Percentiles rank a stretch among this genome's conserved stretches.
These are phyloP conservation scores for Chlorella sp. DNA, from an alignment of 139 green algal genomes.

Conservation along the genomic window DNA sequence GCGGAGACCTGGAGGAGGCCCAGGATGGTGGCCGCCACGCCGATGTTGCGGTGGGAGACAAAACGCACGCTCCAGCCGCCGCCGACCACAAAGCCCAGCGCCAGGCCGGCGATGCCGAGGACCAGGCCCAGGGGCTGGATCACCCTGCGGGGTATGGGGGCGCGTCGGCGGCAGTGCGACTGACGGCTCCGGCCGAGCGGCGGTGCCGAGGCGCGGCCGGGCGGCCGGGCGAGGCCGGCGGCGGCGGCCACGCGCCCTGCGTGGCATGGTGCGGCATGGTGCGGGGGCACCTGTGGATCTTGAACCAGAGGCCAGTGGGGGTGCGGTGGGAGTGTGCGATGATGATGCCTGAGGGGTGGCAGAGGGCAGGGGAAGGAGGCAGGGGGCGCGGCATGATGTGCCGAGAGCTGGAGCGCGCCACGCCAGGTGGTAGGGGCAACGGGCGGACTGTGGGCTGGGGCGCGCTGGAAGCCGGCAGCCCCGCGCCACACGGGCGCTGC, in stretches of 20 bases:
- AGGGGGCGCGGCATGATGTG: too few relatives aligned
- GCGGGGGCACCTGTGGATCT: constrained; percentile 22
- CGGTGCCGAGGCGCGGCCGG: too few relatives aligned
- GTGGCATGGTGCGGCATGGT: too few relatives aligned
- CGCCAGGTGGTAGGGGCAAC: too few relatives aligned
- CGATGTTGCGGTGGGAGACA: constrained; percentile 21
- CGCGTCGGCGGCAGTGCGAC: neutral
- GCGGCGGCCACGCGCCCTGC: too few relatives aligned
- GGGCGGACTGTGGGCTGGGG: too few relatives aligned
- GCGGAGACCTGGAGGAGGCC: constrained; percentile 36
- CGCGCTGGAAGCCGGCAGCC: too few relatives aligned
- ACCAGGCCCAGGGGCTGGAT: constrained; percentile 23
- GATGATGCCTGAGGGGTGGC: too few relatives aligned
- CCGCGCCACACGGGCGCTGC: too few relatives aligned
- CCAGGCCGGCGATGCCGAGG: constrained; percentile 20
- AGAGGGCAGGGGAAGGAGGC: too few relatives aligned
- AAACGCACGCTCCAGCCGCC: constrained; percentile 11
- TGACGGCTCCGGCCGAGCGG: neutral
- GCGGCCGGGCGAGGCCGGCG: too few relatives aligned
- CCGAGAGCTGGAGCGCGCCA: too few relatives aligned
- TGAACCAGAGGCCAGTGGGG: constrained; percentile 42
- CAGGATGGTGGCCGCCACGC: constrained; percentile 37
- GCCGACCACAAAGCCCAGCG: constrained; percentile 9
- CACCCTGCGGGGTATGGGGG: neutral
- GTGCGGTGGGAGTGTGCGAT: neutral